Conservation (phyloP, 495 filamentous ascomycete genomes). For the Neurospora tetraspora region DNA sequence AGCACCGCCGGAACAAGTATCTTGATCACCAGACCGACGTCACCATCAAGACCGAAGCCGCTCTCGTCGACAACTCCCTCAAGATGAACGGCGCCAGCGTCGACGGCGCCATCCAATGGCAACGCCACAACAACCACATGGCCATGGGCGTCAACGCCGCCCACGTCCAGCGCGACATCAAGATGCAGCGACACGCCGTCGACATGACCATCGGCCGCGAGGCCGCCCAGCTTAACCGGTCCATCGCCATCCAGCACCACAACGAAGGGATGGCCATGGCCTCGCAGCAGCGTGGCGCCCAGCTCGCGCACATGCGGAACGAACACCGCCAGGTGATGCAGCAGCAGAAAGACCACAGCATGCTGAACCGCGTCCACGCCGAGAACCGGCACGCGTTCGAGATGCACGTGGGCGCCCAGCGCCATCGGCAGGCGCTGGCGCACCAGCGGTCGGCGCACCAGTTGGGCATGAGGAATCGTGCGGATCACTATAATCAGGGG, state of each 20-base stretch:
- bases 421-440: neutral
- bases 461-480: neutral
- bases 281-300: slow-evolving; percentile 6
- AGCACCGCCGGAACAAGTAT: slow-evolving; percentile 7
- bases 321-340: slow-evolving; percentile 3
- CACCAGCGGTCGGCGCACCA: neutral
- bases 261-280: slow-evolving; percentile 1
- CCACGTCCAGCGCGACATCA: neutral
- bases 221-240: slow-evolving; percentile 4
- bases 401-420: neutral
- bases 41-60: slow-evolving; percentile 5
- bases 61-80: slow-evolving; percentile 13
- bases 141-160: slow-evolving; percentile 8
- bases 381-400: slow-evolving; percentile 1
- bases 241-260: slow-evolving; percentile 2
- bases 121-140: slow-evolving; percentile 9
- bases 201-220: neutral
- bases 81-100: slow-evolving; percentile 7
- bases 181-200: neutral
- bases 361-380: neutral
- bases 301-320: slow-evolving; percentile 6
- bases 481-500: neutral
- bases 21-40: slow-evolving; percentile 12
- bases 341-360: neutral
- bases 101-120: slow-evolving; percentile 9